phyloP scores from a whole-genome alignment of 176 grass and related monocot genomes.

The Aegilops longissima region DNA sequence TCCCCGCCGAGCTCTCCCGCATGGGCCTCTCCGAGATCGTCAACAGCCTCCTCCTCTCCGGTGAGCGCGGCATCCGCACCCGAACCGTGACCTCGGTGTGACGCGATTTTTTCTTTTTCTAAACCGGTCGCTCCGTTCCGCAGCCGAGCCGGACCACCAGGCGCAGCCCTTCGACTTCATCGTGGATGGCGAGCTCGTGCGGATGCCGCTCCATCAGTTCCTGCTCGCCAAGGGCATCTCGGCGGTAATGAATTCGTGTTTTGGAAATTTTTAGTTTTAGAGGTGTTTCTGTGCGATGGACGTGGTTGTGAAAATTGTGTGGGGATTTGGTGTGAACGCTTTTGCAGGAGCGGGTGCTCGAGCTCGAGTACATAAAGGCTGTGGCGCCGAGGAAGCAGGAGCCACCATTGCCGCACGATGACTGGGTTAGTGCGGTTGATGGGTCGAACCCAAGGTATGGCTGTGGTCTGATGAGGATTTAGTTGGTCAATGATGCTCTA shows the following conservation, averaged over 20 bases:
- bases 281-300: background rate
- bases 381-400: constrained; percentile 79
- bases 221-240: constrained; percentile 85
- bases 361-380: constrained; percentile 85
- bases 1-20: constrained; percentile 73
- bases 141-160: constrained; percentile 63
- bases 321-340: background rate
- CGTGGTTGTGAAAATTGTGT: background rate
- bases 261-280: background rate
- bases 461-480: background rate
- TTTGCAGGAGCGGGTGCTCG: constrained; percentile 88
- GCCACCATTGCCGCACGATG: constrained; percentile 76
- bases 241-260: constrained; percentile 48
- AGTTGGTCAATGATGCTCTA: background rate
- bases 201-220: constrained; percentile 81
- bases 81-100: background rate
- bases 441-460: constrained; percentile 75
- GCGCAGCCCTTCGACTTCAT: constrained; percentile 92
- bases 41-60: constrained; percentile 52
- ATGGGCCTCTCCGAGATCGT: constrained; percentile 92
- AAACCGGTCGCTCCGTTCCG: background rate
- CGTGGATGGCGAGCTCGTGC: constrained; percentile 73
- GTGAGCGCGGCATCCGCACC: constrained; percentile 12
- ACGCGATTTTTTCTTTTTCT: background rate
- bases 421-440: constrained; percentile 93